These are phyloP conservation scores for Lycium barbarum DNA, from an alignment of 257 asterid genomes.

Conservation along the genomic window DNA sequence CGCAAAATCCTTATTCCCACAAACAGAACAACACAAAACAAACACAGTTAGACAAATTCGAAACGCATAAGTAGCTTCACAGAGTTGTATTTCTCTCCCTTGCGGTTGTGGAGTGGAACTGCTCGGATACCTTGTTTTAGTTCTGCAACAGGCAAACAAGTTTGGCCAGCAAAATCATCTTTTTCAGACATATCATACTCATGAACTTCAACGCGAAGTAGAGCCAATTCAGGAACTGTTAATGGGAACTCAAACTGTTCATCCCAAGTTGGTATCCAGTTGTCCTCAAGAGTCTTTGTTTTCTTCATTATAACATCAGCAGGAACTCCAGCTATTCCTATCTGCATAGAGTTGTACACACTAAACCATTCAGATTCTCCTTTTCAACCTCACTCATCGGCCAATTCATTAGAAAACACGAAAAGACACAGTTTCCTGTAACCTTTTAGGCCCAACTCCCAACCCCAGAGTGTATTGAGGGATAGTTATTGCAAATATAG, in stretches of 20 bases:
- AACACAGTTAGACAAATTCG: constrained; percentile 54
- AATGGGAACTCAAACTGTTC: constrained; percentile 75
- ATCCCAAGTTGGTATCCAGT: constrained; percentile 82
- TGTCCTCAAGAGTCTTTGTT: constrained; percentile 71
- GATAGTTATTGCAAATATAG: neutral
- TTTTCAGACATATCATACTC: constrained; percentile 85
- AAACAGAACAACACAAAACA: neutral
- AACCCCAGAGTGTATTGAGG: neutral
- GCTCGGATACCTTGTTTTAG: constrained; percentile 79
- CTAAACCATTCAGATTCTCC: neutral
- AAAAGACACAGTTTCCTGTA: neutral
- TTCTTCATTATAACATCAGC: constrained; percentile 73
- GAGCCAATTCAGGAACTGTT: constrained; percentile 78
- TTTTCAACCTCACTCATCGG: neutral
- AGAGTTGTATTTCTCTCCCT: constrained; percentile 63
- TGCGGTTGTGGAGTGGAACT: constrained; percentile 64
- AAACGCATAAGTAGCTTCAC: constrained; percentile 87
- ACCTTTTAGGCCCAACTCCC: neutral
- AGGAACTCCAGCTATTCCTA: constrained; percentile 90
- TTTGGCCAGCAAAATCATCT: constrained; percentile 86
- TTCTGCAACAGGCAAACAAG: constrained; percentile 74
- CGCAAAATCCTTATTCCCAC: constrained; percentile 12
- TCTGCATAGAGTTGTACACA: constrained; percentile 44
- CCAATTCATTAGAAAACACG: neutral
- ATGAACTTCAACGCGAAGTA: constrained; percentile 77